Evolutionary conservation across 768 basidiomycete species (phyloP).

Genomic region (Tylopilus sp.): DNA sequence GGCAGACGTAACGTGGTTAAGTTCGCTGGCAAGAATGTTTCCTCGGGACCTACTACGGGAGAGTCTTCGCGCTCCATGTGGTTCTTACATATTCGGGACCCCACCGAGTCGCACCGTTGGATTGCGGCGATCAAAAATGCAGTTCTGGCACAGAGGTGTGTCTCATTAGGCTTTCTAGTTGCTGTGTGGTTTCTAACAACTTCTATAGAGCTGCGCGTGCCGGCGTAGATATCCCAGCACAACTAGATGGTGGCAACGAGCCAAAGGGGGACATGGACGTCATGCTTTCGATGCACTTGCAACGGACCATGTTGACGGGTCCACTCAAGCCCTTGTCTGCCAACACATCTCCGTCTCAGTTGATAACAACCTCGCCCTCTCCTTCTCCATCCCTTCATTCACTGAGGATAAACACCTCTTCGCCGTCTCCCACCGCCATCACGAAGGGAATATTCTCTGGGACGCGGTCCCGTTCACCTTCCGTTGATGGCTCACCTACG

Average conservation of each 20-base stretch:
- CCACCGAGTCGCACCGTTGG: conserved; percentile 68
- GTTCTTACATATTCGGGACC: conserved; percentile 64
- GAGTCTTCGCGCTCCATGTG: conserved; percentile 34
- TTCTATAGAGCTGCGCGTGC: conserved; percentile 59
- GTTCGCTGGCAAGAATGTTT: conserved; percentile 62
- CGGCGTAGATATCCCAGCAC: conserved; percentile 51
- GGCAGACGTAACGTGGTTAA: conserved; percentile 56
- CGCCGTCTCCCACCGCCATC: conserved; percentile 13
- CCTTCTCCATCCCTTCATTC: conserved; percentile 29
- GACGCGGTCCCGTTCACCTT: conserved; percentile 27
- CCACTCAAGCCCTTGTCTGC: conserved; percentile 10
- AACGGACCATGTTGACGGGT: conserved; percentile 45
- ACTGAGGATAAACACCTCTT: conserved; percentile 17
- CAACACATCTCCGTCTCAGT: conserved; percentile 11
- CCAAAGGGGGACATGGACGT: conserved; percentile 82
- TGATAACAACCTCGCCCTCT: conserved; percentile 25
- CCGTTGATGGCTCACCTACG: conserved; percentile 43
- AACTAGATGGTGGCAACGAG: conserved; percentile 45
- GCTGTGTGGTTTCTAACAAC: not conserved
- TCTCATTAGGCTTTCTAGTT: not conserved
- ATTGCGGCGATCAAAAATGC: conserved; percentile 70
- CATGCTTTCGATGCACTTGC: conserved; percentile 74
- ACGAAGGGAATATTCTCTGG: conserved; percentile 24
- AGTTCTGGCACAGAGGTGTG: conserved; percentile 67
- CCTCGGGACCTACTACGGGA: conserved; percentile 27